Evolutionary conservation across 2,329 filamentous ascomycete genomes (phyloP).

Genomic region (Penicillium sp.): DNA sequence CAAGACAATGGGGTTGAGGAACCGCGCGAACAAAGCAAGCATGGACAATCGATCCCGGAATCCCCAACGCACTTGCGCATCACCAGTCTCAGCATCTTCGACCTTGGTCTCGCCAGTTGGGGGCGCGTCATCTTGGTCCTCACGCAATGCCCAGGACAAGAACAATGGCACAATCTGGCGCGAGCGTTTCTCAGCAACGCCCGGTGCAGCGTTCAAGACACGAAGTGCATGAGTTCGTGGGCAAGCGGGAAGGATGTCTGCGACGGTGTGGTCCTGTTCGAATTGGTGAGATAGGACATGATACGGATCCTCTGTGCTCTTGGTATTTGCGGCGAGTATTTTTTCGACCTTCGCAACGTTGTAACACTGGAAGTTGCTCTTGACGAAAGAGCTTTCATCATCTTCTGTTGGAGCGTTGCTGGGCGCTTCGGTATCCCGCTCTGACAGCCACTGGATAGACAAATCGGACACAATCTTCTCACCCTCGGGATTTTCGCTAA

Average conservation of each 20-base stretch:
- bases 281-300: conserved; percentile 63
- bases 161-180: conserved; percentile 82
- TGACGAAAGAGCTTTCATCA: conserved; percentile 21
- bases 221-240: conserved; percentile 76
- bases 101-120: conserved; percentile 12
- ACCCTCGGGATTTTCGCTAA: conserved; percentile 67
- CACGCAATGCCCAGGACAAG: conserved; percentile 69
- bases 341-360: conserved; percentile 63
- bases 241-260: conserved; percentile 39
- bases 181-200: conserved; percentile 80
- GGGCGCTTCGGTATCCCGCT: conserved; percentile 25
- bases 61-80: conserved; percentile 40
- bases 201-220: conserved; percentile 69
- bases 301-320: conserved; percentile 52
- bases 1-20: conserved; percentile 79
- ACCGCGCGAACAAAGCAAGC: conserved; percentile 76
- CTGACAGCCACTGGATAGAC: conserved; percentile 72
- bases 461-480: conserved; percentile 70
- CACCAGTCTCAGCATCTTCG: conserved; percentile 14
- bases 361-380: conserved; percentile 73
- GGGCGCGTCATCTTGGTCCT: conserved; percentile 42
- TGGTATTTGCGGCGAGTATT: conserved; percentile 52
- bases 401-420: conserved; percentile 26
- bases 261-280: conserved; percentile 55
- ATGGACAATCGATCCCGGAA: conserved; percentile 75